These are phyloP conservation scores for Garcia nutans DNA, from an alignment of 345 rosid species.

Conservation along the genomic window DNA sequence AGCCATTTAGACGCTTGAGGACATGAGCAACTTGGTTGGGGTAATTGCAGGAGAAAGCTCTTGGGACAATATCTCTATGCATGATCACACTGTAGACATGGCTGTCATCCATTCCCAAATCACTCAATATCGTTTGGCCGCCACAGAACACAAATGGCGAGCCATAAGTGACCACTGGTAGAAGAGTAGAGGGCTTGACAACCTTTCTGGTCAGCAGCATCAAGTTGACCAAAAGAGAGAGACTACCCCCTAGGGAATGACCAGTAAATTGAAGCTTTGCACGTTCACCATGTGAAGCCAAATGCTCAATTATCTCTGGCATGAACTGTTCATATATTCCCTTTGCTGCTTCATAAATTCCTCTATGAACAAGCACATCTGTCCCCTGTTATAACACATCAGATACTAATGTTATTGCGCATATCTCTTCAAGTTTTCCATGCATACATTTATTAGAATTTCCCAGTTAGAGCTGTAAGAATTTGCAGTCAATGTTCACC, in stretches of 20 bases:
- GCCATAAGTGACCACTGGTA: constrained; percentile 77
- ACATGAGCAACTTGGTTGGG: constrained; percentile 74
- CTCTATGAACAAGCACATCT: constrained; percentile 83
- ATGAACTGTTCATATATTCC: constrained; percentile 77
- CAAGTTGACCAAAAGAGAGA: constrained; percentile 67
- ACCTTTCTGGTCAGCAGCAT: constrained; percentile 64
- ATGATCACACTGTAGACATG: constrained; percentile 68
- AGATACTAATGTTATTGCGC: background rate
- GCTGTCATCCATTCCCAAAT: constrained; percentile 72
- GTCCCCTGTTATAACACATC: constrained; percentile 47
- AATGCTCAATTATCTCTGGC: constrained; percentile 69
- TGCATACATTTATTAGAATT: background rate
- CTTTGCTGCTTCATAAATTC: constrained; percentile 93
- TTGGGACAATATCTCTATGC: constrained; percentile 94
- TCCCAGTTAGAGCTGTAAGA: constrained; percentile 1
- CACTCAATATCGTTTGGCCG: constrained; percentile 60
- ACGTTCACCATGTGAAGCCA: constrained; percentile 53
- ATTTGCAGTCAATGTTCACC: constrained; percentile 37
- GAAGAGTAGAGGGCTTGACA: constrained; percentile 52
- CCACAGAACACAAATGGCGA: constrained; percentile 89
- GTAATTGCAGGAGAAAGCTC: constrained; percentile 94
- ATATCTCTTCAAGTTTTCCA: background rate
- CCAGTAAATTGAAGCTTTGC: constrained; percentile 87
- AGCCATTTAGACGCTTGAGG: constrained; percentile 65
- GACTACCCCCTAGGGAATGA: constrained; percentile 95